Conservation (phyloP, 2,329 filamentous ascomycete genomes). For the Lachnellula subtilissima region DNA sequence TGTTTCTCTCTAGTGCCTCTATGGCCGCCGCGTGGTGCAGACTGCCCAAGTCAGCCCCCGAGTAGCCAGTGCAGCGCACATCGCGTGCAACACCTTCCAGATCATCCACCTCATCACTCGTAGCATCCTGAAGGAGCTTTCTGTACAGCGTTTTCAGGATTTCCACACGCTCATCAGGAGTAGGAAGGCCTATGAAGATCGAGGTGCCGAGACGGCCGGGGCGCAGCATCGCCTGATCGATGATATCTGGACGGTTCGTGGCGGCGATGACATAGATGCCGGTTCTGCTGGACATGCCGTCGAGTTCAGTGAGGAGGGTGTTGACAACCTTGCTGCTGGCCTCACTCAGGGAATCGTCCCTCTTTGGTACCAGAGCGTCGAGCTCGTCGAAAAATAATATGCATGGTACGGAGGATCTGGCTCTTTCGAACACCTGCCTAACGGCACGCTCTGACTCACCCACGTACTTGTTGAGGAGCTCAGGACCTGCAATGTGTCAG, state of each 20-base stretch:
- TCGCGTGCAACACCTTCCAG: constrained; percentile 64
- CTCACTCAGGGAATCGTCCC: constrained; percentile 74
- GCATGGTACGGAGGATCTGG: constrained; percentile 80
- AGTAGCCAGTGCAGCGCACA: constrained; percentile 68
- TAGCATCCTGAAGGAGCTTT: constrained; percentile 47
- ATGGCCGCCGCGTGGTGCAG: constrained; percentile 37
- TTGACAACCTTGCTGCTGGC: constrained; percentile 88
- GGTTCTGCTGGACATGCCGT: constrained; percentile 72
- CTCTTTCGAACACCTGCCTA: constrained; percentile 84
- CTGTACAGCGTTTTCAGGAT: constrained; percentile 69
- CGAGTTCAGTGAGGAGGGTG: constrained; percentile 87
- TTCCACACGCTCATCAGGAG: constrained; percentile 71
- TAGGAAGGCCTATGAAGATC: constrained; percentile 86
- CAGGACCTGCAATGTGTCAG: constrained; percentile 50
- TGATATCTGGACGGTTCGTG: constrained; percentile 93
- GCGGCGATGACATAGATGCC: constrained; percentile 94
- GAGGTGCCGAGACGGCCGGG: constrained; percentile 83
- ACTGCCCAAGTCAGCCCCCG: constrained; percentile 59
- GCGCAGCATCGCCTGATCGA: constrained; percentile 90
- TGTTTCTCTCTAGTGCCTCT: constrained; percentile 31
- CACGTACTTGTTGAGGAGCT: constrained; percentile 95
- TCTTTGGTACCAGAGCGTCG: constrained; percentile 82
- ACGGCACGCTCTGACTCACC: constrained; percentile 93
- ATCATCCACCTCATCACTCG: constrained; percentile 46
- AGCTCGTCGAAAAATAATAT: constrained; percentile 98